phyloP scores from a whole-genome alignment of 345 rosid species.

The Hirschfeldia incana region DNA sequence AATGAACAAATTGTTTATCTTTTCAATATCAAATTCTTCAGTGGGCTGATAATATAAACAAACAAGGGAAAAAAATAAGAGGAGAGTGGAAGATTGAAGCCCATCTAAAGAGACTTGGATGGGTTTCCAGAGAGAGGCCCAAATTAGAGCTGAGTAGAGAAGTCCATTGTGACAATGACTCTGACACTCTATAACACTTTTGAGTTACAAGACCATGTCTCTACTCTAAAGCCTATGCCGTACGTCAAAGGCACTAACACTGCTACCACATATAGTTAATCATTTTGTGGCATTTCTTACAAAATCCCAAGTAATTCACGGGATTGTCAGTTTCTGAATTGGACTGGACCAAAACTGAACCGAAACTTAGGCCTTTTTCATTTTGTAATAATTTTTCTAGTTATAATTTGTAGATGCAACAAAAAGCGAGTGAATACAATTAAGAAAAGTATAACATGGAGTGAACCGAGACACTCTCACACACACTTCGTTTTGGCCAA shows the following conservation, averaged over 20 bases:
- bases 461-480: neutral
- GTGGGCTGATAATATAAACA: neutral
- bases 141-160: slow-evolving; percentile 22
- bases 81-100: slow-evolving; percentile 15
- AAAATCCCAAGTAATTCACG: slow-evolving; percentile 7
- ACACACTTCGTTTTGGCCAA: neutral
- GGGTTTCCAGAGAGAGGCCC: slow-evolving; percentile 32
- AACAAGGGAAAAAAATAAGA: neutral
- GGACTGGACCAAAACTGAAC: slow-evolving; percentile 7
- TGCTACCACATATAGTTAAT: neutral
- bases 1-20: neutral
- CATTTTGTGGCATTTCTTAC: neutral
- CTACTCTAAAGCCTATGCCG: slow-evolving; percentile 34
- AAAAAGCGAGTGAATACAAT: neutral
- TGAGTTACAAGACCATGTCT: slow-evolving; percentile 18
- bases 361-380: neutral
- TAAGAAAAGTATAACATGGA: neutral
- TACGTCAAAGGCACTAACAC: slow-evolving; percentile 30
- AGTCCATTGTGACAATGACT: slow-evolving; percentile 32
- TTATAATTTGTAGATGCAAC: slow-evolving; percentile 1
- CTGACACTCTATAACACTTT: slow-evolving; percentile 10
- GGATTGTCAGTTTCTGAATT: neutral
- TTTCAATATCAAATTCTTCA: neutral
- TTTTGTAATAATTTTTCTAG: neutral
- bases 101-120: neutral